Evolutionary conservation across 2,329 filamentous ascomycete genomes (phyloP).

Genomic region (Trichoderma sp.): DNA sequence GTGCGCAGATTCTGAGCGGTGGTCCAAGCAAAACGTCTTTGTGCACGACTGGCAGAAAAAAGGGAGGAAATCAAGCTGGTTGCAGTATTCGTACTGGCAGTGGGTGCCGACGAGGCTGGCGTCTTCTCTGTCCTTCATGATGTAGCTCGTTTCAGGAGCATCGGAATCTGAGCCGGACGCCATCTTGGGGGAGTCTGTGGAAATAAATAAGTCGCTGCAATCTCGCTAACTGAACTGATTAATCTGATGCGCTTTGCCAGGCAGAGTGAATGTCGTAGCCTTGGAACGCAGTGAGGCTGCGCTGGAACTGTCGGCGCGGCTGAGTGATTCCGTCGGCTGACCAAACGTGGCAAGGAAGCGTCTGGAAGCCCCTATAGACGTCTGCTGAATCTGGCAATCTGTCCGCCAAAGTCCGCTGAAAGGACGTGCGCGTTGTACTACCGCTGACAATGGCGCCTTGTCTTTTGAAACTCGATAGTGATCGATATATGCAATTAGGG

Average conservation of each 20-base stretch:
- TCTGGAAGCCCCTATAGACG: constrained; percentile 37
- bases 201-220: constrained; percentile 7
- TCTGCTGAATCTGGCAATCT: background rate
- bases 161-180: constrained; percentile 50
- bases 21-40: constrained; percentile 87
- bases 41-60: constrained; percentile 90
- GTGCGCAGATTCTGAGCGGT: constrained; percentile 84
- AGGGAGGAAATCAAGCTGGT: constrained; percentile 93
- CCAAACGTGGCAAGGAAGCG: constrained; percentile 32
- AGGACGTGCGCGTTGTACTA: background rate
- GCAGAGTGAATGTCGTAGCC: constrained; percentile 37
- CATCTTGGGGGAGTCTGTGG: constrained; percentile 45
- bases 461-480: background rate
- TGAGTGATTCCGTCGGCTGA: constrained; percentile 23
- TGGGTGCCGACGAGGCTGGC: constrained; percentile 84
- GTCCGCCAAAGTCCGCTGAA: background rate
- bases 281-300: constrained; percentile 5
- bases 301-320: constrained; percentile 6
- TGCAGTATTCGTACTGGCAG: constrained; percentile 89
- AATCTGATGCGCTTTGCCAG: constrained; percentile 27
- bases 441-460: background rate
- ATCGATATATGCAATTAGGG: background rate
- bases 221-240: constrained; percentile 16
- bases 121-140: constrained; percentile 73
- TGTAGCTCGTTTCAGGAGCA: constrained; percentile 58